These are phyloP conservation scores for Kwoniella shandongensis DNA, from an alignment of 768 basidiomycete species.

Conservation along the genomic window DNA sequence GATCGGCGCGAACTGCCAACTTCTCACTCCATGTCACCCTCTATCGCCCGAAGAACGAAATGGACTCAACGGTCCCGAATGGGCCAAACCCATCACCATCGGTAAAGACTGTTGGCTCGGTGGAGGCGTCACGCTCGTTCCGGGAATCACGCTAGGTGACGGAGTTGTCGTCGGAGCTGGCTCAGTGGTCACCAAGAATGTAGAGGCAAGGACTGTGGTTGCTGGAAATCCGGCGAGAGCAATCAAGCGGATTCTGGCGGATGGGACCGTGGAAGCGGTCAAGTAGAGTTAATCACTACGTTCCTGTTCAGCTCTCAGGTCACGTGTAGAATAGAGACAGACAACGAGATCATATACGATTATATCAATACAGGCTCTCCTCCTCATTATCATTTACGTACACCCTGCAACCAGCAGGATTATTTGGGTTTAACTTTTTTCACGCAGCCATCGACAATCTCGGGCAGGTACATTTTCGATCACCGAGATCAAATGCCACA, in stretches of 20 bases:
- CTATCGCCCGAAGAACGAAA: constrained; percentile 45
- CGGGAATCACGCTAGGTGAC: constrained; percentile 51
- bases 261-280: constrained; percentile 29
- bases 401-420: too few relatives aligned
- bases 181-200: constrained; percentile 48
- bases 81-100: constrained; percentile 48
- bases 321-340: too few relatives aligned
- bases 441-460: too few relatives aligned
- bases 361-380: too few relatives aligned
- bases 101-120: constrained; percentile 55
- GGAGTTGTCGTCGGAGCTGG: constrained; percentile 52
- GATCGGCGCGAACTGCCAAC: constrained; percentile 48
- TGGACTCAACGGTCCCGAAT: constrained; percentile 48
- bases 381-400: too few relatives aligned
- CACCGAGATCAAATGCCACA: too few relatives aligned
- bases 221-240: constrained; percentile 54
- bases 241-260: constrained; percentile 47
- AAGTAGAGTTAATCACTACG: neutral
- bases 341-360: too few relatives aligned
- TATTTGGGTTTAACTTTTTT: too few relatives aligned
- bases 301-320: too few relatives aligned
- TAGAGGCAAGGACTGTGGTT: constrained; percentile 43
- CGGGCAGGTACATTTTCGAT: too few relatives aligned
- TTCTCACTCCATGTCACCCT: constrained; percentile 46
- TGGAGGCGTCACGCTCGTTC: constrained; percentile 43